A percentile compares a stretch with the other conserved stretches of the same genome.
Conservation (phyloP, 2,329 filamentous ascomycete species). For the Trichoderma pleuroti region DNA sequence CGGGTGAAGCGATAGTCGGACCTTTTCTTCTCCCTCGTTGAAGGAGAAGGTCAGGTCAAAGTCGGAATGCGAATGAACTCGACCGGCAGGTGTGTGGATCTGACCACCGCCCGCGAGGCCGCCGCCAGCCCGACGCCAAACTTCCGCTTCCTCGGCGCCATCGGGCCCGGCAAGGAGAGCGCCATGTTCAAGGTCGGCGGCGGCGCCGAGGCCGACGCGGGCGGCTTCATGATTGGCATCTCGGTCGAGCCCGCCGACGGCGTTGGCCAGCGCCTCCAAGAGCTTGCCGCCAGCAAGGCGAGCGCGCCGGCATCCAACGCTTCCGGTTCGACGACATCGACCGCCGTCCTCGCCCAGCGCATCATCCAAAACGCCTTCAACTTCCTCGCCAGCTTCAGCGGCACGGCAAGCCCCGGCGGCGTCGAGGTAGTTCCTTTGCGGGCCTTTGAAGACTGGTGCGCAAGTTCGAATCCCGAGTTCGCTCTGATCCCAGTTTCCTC, state of each 20-base stretch:
- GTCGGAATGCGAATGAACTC: constrained; percentile 72
- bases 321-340: constrained; percentile 45
- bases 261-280: constrained; percentile 67
- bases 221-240: constrained; percentile 71
- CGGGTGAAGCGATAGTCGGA: constrained; percentile 79
- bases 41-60: constrained; percentile 85
- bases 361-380: constrained; percentile 98
- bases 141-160: constrained; percentile 83
- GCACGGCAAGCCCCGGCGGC: constrained; percentile 55
- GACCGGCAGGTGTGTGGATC: constrained; percentile 73
- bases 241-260: constrained; percentile 71
- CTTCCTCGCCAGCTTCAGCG: constrained; percentile 84
- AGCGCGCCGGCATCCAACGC: constrained; percentile 14
- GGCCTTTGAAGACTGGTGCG: constrained; percentile 95
- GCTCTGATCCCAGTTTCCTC: constrained; percentile 82
- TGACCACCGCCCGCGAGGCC: constrained; percentile 53
- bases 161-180: constrained; percentile 86
- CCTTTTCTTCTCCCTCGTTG: constrained; percentile 60
- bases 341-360: constrained; percentile 77
- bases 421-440: constrained; percentile 89
- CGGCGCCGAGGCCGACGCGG: constrained; percentile 21
- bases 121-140: constrained; percentile 46
- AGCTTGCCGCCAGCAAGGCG: constrained; percentile 43
- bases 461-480: constrained; percentile 87
- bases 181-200: constrained; percentile 77